Base-by-base conservation (phyloP, 1,139 yeast species). In the Candida anutae region DNA sequence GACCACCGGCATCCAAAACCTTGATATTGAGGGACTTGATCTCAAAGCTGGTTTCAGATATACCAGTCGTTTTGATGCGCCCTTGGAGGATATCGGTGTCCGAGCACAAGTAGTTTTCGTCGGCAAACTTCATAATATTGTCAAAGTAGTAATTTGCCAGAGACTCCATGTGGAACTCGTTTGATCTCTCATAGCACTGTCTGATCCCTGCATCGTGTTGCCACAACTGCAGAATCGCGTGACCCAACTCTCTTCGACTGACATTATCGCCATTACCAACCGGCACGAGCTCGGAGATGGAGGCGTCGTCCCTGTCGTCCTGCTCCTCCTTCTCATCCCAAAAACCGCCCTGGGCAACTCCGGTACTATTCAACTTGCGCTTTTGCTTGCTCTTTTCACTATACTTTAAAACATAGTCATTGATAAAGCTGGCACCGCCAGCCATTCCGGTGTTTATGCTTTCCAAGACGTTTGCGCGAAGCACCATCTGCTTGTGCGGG, bases 1-100 rank as follows among this genome's bases (percentile, higher is more conserved):
- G 98, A 2, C 99, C 99, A 27, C 99, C 99, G 5, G 95, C 97
- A 59, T 90, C 99, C 32, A 87, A 62, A 26, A 93, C 84, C 43
- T 75, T 77, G 46, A 88, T 77, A 35, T 68, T 76, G 31, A 74
- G 66, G 8, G 78, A 62, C 40, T 81, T 69, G 35, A 88, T 75
- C 34, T 67, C 66, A 53, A 93, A 88, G 31, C 69, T 70, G 5
- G 94, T 83, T 48, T 90, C 95, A 1, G 94, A 82, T 27, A 90
- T 85, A 1, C 99, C 98, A 0, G 96, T 87, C 6, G 98, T 90
- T 56, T 88, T 90, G 45, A 90, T 84, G 24, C 99, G 65, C 3
- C 97, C 97, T 42, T 74, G 79, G 36, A 90, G 60, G 32, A 90
- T 87, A 53, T 90, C 98, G 35, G 69, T 74, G 50, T 90, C 88